Evolutionary conservation across 2,329 filamentous ascomycete genomes (phyloP).

Genomic region (Clonostachys rhizophaga): DNA sequence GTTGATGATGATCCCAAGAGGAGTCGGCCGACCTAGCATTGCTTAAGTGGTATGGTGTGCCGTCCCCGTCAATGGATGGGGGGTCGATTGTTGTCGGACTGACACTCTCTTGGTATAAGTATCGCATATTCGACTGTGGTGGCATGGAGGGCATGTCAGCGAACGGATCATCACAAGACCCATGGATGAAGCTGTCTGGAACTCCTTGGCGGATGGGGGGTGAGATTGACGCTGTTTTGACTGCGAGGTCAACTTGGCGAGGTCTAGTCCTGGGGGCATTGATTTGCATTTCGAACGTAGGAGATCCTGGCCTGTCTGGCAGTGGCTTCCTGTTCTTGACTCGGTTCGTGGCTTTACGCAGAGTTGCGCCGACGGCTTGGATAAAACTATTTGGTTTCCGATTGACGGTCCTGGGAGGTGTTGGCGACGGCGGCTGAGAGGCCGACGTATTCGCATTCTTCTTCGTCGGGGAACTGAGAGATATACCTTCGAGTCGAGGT

Average conservation of each 20-base stretch:
- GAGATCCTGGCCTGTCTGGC: slow-evolving; percentile 17
- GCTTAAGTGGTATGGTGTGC: too few relatives aligned
- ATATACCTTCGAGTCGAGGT: slow-evolving; percentile 40
- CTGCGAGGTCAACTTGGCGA: slow-evolving; percentile 10
- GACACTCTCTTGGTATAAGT: slow-evolving; percentile 21
- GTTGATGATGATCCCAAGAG: slow-evolving; percentile 22
- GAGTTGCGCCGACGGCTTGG: slow-evolving; percentile 32
- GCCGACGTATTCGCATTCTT: slow-evolving; percentile 11
- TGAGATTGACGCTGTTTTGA: slow-evolving; percentile 7
- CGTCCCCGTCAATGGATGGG: too few relatives aligned
- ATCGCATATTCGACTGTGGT: slow-evolving; percentile 14
- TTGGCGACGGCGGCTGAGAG: slow-evolving; percentile 23
- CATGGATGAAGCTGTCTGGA: slow-evolving; percentile 20
- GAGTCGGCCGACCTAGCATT: slow-evolving; percentile 4
- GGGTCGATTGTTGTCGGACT: slow-evolving; percentile 12
- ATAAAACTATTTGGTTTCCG: slow-evolving; percentile 32
- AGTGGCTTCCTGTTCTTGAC: slow-evolving; percentile 19
- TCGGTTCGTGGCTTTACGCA: slow-evolving; percentile 30
- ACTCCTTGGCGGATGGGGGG: neutral
- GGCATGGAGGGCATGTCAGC: slow-evolving; percentile 18
- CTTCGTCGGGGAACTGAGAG: slow-evolving; percentile 29
- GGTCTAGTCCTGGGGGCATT: slow-evolving; percentile 23
- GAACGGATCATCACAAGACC: slow-evolving; percentile 32
- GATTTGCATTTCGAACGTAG: slow-evolving; percentile 22
- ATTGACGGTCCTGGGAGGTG: slow-evolving; percentile 17